phyloP scores from a whole-genome alignment of 352 stramenopile genomes.

The Albugo laibachii region DNA sequence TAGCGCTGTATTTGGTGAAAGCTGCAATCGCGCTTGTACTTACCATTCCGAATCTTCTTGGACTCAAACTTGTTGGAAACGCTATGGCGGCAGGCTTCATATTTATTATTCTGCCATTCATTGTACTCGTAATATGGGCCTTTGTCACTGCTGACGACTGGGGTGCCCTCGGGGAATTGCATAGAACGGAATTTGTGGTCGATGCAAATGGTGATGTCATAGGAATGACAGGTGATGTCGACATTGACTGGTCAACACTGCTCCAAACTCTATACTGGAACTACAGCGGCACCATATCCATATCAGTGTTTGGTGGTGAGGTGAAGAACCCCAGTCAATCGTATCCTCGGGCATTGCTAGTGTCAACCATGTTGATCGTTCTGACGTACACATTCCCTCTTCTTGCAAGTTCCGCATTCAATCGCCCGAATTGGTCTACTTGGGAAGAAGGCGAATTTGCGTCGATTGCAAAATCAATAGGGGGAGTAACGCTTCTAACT shows the following conservation, averaged over 20 bases:
- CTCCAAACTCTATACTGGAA: slow-evolving; percentile 94
- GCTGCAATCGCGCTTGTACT: slow-evolving; percentile 18
- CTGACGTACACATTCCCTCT: slow-evolving; percentile 79
- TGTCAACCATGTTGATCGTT: slow-evolving; percentile 56
- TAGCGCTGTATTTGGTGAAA: slow-evolving; percentile 22
- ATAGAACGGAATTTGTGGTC: slow-evolving; percentile 15
- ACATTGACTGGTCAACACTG: slow-evolving; percentile 64
- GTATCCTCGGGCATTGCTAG: slow-evolving; percentile 69
- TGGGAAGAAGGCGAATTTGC: slow-evolving; percentile 86
- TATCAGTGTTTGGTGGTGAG: slow-evolving; percentile 78
- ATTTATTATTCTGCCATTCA: slow-evolving; percentile 81
- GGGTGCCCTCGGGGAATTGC: slow-evolving; percentile 16
- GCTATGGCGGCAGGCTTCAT: slow-evolving; percentile 53
- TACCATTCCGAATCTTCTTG: slow-evolving; percentile 21
- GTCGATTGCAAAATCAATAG: slow-evolving; percentile 61
- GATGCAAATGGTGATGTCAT: slow-evolving; percentile 15
- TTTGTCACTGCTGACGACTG: slow-evolving; percentile 13
- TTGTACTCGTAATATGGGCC: slow-evolving; percentile 34
- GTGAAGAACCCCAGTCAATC: slow-evolving; percentile 53
- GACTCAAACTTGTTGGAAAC: slow-evolving; percentile 69
- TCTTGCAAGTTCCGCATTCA: slow-evolving; percentile 49
- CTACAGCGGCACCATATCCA: slow-evolving; percentile 83
- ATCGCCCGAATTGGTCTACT: slow-evolving; percentile 32
- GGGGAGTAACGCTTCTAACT: slow-evolving; percentile 59
- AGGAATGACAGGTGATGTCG: slow-evolving; percentile 16